Evolutionary conservation across 305 asterid species (phyloP).

Genomic region (Solanum chacoense): DNA sequence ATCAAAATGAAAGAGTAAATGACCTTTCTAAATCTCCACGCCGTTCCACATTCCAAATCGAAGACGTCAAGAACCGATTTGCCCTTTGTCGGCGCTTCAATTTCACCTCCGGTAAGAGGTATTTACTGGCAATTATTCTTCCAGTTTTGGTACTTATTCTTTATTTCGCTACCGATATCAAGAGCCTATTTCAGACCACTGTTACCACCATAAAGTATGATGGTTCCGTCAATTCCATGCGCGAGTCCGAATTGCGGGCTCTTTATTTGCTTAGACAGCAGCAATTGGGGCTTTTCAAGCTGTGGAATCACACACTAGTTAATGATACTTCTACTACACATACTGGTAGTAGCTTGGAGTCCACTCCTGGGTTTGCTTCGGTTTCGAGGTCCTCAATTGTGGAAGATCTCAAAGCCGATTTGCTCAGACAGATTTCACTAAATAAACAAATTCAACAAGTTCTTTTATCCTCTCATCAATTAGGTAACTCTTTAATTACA

Average conservation of each 20-base stretch:
- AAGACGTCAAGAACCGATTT: conserved; percentile 29
- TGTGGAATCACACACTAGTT: conserved; percentile 43
- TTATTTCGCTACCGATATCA: conserved; percentile 58
- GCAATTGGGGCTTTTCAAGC: conserved; percentile 55
- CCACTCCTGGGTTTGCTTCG: background rate
- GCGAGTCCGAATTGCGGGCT: conserved; percentile 73
- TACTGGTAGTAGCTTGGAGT: background rate
- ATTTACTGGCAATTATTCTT: conserved; percentile 48
- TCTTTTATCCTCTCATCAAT: conserved; percentile 57
- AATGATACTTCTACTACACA: conserved; percentile 8
- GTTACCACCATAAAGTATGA: conserved; percentile 23
- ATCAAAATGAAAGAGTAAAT: conserved; percentile 36
- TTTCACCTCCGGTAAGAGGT: conserved; percentile 47
- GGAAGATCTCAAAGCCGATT: conserved; percentile 44
- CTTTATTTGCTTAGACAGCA: conserved; percentile 67
- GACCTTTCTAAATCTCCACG: conserved; percentile 38
- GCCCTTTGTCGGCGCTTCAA: conserved; percentile 7
- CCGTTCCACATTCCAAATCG: conserved; percentile 55
- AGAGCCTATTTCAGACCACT: conserved; percentile 37
- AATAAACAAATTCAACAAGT: conserved; percentile 65
- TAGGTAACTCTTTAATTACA: conserved; percentile 17
- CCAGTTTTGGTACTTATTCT: conserved; percentile 51
- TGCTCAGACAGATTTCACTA: conserved; percentile 54
- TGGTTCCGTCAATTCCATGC: conserved; percentile 48
- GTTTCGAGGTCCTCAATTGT: conserved; percentile 2